Evolutionary conservation across 139 green algal species (phyloP), one percentile per base, ranked within the genome.

Genomic region (Dunaliella primolecta): DNA sequence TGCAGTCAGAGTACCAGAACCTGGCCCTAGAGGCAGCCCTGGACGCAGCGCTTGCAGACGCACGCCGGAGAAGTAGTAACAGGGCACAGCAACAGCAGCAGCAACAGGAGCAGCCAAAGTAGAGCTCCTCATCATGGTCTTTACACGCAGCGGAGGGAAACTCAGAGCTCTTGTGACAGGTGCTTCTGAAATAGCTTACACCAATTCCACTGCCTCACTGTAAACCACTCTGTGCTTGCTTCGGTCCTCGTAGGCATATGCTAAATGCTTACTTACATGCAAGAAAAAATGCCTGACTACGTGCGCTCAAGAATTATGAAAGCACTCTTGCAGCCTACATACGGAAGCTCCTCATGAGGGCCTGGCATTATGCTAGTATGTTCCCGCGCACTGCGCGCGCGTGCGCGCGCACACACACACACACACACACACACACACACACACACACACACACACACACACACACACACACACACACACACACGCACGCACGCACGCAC

Each of bases 151-250:
- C 32, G 76, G 46, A 64, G 46, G 31, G 71, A 87, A 86, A 36
- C 76, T 70, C 29, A 86, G 76, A 56, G 78, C 76, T 0, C 71
- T 98, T 29, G 94, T 98, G 33, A 97, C 46, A 64, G 46, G 46
- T 64, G n/a, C n/a, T n/a, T n/a, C n/a, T n/a, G n/a, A n/a, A n/a
- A n/a, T n/a, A n/a, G n/a, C n/a, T n/a, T n/a, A n/a, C n/a, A n/a
- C n/a, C n/a, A n/a, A n/a, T n/a, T n/a, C n/a, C n/a, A n/a, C n/a
- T n/a, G n/a, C n/a, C n/a, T n/a, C n/a, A n/a, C n/a, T n/a, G n/a
- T n/a, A n/a, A n/a, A n/a, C n/a, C n/a, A n/a, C n/a, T n/a, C n/a
- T n/a, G n/a, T n/a, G n/a, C n/a, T n/a, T n/a, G n/a, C n/a, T n/a
- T n/a, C n/a, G n/a, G n/a, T n/a, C n/a, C n/a, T n/a, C n/a, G n/a